Conservation (phyloP, 192 early-diverging fungal species). For the Linnemannia zychae region DNA sequence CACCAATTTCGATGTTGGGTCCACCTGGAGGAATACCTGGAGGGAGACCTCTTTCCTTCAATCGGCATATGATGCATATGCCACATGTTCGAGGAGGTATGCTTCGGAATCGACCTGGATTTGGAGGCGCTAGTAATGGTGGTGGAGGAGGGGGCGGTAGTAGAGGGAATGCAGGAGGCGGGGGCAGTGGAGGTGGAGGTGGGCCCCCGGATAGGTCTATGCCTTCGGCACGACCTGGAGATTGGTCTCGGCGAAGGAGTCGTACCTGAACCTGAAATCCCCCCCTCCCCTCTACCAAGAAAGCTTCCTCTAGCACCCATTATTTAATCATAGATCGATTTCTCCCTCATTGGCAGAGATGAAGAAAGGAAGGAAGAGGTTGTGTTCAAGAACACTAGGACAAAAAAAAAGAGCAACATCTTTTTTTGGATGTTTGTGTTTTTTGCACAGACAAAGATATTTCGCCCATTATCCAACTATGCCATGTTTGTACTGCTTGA, state of each 20-base stretch:
- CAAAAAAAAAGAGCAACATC: too few species aligned
- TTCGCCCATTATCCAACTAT: not conserved
- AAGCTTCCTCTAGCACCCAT: not conserved
- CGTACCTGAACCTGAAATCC: not conserved
- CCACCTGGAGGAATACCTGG: slow-evolving; percentile 12
- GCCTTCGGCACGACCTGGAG: slow-evolving; percentile 26
- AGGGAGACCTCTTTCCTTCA: slow-evolving; percentile 16
- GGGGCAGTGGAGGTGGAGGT: slow-evolving; percentile 4
- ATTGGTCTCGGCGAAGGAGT: slow-evolving; percentile 38
- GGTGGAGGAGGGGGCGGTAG: slow-evolving; percentile 11
- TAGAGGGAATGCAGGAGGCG: not conserved
- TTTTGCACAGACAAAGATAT: not conserved
- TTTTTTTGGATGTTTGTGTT: too few species aligned
- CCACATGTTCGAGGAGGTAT: slow-evolving; percentile 26
- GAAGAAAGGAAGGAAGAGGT: too few species aligned
- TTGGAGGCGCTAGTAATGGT: not conserved
- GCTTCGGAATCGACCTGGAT: slow-evolving; percentile 19
- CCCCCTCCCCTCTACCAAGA: not conserved
- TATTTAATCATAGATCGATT: too few species aligned
- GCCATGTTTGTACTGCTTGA: not conserved
- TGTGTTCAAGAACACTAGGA: too few species aligned
- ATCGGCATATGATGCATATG: slow-evolving; percentile 45
- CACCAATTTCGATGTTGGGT: slow-evolving; percentile 20
- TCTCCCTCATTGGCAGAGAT: too few species aligned
- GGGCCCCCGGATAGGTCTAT: slow-evolving; percentile 21